Base-by-base conservation (phyloP, 2,329 filamentous ascomycete species). In the Talaromyces atroroseus region DNA sequence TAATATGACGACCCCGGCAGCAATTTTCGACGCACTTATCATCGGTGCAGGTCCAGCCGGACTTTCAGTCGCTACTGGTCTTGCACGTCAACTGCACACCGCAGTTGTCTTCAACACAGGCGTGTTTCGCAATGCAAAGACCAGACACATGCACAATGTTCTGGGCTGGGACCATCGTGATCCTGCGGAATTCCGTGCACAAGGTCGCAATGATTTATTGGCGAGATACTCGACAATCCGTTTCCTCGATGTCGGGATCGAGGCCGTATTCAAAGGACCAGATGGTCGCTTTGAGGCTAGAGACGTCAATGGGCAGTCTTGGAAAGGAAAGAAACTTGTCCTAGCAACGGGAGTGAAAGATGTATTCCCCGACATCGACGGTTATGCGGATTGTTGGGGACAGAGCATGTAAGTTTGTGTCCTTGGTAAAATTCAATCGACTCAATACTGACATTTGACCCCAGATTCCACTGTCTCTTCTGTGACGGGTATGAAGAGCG, bases 401-500 rank as follows among this genome's bases (percentile, higher is more conserved):
- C 70, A 68, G 53, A 73, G 74, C 32, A 56, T 56, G 54, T 52
- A 52, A 56, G 48, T 32, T 32, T 18, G 23, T 24, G 38, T 40
- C 44, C 3, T 12, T 12, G 10, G 24, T 29, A 78, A 81, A 18
- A 42, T 16, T 21, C 75, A 11, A 8, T 38, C 12, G 10, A 21
- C 45, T 21, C 10, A 11, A 10, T n/a, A 5, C n/a, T 32, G 10
- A 46, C 26, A 16, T 29, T 23, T n/a, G 26, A 8, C 14, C 3
- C 5, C 36, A 78, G 76, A 40, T 84, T 80, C 59, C 81, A 84
- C 62, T 85, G 82, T 59, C 74, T 85, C 1, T 83, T 79, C 61
- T 85, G 81, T 65, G 76, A 84, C 60, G 82, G 83, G 4, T 84
- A 76, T 63, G 82, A 86, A 60, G 79, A 84, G 52, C 73, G 77